Evolutionary conservation across 495 filamentous ascomycete genomes (phyloP).

Genomic region (Aspergillus sclerotiicarbonarius): DNA sequence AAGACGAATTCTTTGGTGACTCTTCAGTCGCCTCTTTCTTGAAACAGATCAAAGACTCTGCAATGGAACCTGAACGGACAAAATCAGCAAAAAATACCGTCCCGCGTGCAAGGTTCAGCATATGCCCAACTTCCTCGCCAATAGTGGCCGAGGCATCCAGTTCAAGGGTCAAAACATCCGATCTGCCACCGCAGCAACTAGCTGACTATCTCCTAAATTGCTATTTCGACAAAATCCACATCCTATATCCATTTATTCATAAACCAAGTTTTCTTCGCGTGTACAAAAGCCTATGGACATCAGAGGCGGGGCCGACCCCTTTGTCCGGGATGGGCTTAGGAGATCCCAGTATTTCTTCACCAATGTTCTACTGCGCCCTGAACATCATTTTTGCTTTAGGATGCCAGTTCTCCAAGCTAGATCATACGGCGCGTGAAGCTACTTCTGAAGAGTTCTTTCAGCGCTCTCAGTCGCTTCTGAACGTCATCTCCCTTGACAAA

Average conservation of each 20-base stretch:
- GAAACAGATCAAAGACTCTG: background rate
- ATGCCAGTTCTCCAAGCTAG: constrained; percentile 40
- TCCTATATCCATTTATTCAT: constrained; percentile 45
- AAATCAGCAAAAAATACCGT: no score
- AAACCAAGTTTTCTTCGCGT: constrained; percentile 39
- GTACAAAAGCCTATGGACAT: constrained; percentile 40
- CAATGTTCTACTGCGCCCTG: constrained; percentile 44
- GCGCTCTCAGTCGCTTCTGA: constrained; percentile 20
- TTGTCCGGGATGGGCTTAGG: constrained; percentile 28
- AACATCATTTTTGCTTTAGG: constrained; percentile 45
- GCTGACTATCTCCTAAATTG: constrained; percentile 42
- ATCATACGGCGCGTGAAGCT: constrained; percentile 31
- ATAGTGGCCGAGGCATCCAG: constrained; percentile 7
- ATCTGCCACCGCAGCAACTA: constrained; percentile 36
- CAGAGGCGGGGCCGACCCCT: background rate
- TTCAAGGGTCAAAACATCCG: constrained; percentile 11
- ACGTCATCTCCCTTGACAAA: constrained; percentile 41
- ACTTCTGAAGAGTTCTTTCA: constrained; percentile 41
- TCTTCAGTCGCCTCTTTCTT: constrained; percentile 3
- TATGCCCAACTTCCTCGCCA: background rate
- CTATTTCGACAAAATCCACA: constrained; percentile 41
- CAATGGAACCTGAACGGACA: background rate
- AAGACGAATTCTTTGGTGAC: background rate
- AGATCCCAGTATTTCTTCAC: constrained; percentile 33
- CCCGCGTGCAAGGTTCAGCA: background rate